These are phyloP conservation scores for Pleurotus giganteus DNA, from an alignment of 768 basidiomycete genomes.

Conservation along the genomic window DNA sequence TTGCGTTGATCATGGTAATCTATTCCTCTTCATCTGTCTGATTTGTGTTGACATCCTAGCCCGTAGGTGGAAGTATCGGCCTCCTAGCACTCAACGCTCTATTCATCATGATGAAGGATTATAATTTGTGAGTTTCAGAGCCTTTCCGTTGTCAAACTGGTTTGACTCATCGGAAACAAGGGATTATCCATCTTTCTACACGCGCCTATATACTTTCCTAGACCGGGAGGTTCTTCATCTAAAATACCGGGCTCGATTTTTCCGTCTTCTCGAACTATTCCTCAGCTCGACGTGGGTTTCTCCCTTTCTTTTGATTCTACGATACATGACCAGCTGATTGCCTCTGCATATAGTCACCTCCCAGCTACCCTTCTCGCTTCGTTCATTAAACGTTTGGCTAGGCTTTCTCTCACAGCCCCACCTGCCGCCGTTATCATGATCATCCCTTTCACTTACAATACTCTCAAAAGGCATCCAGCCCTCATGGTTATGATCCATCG, in stretches of 20 bases:
- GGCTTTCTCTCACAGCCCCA: conserved; percentile 80
- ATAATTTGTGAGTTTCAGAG: conserved; percentile 73
- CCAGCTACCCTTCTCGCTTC: conserved; percentile 91
- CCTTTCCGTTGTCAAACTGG: background rate
- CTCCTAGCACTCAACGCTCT: conserved; percentile 89
- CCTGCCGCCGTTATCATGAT: conserved; percentile 89
- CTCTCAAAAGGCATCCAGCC: conserved; percentile 87
- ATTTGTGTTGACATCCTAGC: conserved; percentile 5
- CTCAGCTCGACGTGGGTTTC: conserved; percentile 81
- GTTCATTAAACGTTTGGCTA: conserved; percentile 88
- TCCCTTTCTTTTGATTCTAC: conserved; percentile 6
- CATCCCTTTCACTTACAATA: conserved; percentile 92
- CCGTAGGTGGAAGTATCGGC: conserved; percentile 75
- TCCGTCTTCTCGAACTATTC: conserved; percentile 89
- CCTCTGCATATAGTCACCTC: conserved; percentile 53
- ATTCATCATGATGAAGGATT: conserved; percentile 87
- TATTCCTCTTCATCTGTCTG: conserved; percentile 17
- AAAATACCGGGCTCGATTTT: conserved; percentile 92
- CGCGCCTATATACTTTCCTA: conserved; percentile 85
- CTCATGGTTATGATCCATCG: conserved; percentile 94
- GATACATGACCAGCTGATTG: background rate
- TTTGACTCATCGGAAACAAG: conserved; percentile 37
- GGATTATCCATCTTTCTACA: conserved; percentile 96
- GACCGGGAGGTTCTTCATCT: conserved; percentile 87
- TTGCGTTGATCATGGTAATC: conserved; percentile 79